Conservation (phyloP, 139 green algal genomes). For the Coelastrella sp. region DNA sequence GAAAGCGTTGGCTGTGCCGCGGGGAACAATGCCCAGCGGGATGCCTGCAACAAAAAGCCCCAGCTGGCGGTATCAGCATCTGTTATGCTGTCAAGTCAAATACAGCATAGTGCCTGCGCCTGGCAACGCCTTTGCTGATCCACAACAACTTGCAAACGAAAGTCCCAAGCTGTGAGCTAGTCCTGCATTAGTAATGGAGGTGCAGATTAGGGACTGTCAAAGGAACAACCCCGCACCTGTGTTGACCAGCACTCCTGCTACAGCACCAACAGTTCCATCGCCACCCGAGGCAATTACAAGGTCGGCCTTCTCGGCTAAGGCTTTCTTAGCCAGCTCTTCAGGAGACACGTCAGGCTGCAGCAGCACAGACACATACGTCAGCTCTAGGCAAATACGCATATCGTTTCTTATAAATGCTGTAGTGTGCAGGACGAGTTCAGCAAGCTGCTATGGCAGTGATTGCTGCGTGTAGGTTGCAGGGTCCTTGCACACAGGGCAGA, state of each 20-base stretch:
- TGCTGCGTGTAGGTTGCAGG: too few species aligned
- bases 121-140: too few species aligned
- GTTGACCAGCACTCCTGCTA: conserved; percentile 38
- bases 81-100: too few species aligned
- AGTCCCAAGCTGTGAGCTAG: too few species aligned
- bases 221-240: conserved; percentile 2
- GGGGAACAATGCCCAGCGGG: conserved; percentile 37
- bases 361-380: neutral
- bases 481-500: too few species aligned
- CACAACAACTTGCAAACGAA: too few species aligned
- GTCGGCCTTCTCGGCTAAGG: conserved; percentile 27
- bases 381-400: neutral
- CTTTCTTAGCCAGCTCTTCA: conserved; percentile 34
- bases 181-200: too few species aligned
- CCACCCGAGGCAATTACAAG: conserved; percentile 29
- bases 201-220: too few species aligned
- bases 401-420: too few species aligned
- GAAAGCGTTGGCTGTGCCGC: conserved; percentile 50
- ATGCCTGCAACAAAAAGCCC: conserved; percentile 3
- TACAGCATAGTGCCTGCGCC: too few species aligned
- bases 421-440: too few species aligned
- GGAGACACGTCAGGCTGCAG: neutral
- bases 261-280: conserved; percentile 45
- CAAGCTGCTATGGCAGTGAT: too few species aligned
- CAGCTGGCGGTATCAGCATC: neutral